Percentiles rank a stretch among this genome's conserved stretches.
These are phyloP conservation scores for Brassica balearica DNA, from an alignment of 441 rosid species.

Conservation along the genomic window DNA sequence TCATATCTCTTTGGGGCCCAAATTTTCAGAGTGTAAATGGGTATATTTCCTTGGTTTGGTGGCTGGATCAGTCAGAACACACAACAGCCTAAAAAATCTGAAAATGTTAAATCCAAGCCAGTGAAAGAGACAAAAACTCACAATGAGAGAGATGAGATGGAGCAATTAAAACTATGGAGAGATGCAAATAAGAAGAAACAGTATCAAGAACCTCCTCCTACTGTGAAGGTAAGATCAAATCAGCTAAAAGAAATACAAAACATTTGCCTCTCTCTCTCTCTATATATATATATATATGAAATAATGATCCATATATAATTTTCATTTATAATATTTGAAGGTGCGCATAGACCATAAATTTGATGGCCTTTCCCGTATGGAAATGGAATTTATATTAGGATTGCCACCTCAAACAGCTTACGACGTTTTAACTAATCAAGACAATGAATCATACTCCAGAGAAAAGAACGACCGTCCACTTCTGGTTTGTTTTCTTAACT, in stretches of 20 bases:
- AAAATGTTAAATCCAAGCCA: conserved; percentile 1
- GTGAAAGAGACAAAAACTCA: background rate
- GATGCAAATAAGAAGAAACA: conserved; percentile 50
- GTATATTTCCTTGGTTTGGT: conserved; percentile 18
- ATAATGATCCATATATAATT: background rate
- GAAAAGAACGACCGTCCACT: conserved; percentile 47
- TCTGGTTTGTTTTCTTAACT: conserved; percentile 13
- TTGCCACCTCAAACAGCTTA: conserved; percentile 81
- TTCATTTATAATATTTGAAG: conserved; percentile 41
- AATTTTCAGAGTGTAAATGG: conserved; percentile 12
- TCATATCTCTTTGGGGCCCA: background rate
- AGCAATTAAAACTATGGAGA: conserved; percentile 69
- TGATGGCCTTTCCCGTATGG: conserved; percentile 64
- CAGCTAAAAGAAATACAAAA: background rate
- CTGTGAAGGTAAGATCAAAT: conserved; percentile 56
- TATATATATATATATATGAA: background rate
- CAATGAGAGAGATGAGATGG: conserved; percentile 50
- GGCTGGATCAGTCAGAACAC: conserved; percentile 42
- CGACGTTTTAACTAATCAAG: conserved; percentile 72
- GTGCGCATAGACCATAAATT: conserved; percentile 57
- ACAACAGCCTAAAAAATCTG: conserved; percentile 38
- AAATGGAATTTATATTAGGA: conserved; percentile 57
- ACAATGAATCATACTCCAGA: conserved; percentile 72
- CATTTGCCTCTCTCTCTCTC: background rate
- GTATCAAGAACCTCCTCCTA: conserved; percentile 60